These are phyloP conservation scores for Geotrichum cucujoidarum DNA, from an alignment of 1,139 yeast genomes.

Conservation along the genomic window DNA sequence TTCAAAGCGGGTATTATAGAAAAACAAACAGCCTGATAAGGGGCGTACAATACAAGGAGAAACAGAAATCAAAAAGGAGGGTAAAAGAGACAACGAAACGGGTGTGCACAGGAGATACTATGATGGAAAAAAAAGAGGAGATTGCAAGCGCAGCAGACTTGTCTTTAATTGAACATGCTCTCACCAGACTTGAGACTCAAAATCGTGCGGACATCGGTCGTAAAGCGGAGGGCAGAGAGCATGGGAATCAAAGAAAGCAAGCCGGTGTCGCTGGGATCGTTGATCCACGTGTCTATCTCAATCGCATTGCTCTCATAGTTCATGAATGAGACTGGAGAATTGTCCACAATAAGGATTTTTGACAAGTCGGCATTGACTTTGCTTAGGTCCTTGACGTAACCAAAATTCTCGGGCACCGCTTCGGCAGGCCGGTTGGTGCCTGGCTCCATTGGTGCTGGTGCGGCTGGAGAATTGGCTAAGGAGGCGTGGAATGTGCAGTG, in stretches of 20 bases:
- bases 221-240: constrained; percentile 68
- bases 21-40: no score
- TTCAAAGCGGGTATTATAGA: no score
- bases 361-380: constrained; percentile 54
- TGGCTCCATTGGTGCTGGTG: constrained; percentile 88
- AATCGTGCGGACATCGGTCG: constrained; percentile 79
- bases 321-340: constrained; percentile 85
- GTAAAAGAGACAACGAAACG: neutral
- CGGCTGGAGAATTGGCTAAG: constrained; percentile 58
- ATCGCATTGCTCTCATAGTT: constrained; percentile 83
- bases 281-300: constrained; percentile 95
- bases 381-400: constrained; percentile 81
- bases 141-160: constrained; percentile 72
- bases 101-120: neutral
- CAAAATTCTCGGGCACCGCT: constrained; percentile 40
- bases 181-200: constrained; percentile 77
- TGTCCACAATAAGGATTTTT: constrained; percentile 77
- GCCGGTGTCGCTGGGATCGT: constrained; percentile 85
- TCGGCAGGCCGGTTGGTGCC: constrained; percentile 44
- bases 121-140: constrained; percentile 63
- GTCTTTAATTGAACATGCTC: constrained; percentile 46
- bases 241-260: constrained; percentile 75
- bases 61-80: neutral
- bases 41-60: neutral
- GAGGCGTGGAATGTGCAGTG: constrained; percentile 55